A percentile compares a stretch with the other conserved stretches of the same genome.
phyloP scores from a whole-genome alignment of 2,329 filamentous ascomycete species.

The Xylariaceae sp. region DNA sequence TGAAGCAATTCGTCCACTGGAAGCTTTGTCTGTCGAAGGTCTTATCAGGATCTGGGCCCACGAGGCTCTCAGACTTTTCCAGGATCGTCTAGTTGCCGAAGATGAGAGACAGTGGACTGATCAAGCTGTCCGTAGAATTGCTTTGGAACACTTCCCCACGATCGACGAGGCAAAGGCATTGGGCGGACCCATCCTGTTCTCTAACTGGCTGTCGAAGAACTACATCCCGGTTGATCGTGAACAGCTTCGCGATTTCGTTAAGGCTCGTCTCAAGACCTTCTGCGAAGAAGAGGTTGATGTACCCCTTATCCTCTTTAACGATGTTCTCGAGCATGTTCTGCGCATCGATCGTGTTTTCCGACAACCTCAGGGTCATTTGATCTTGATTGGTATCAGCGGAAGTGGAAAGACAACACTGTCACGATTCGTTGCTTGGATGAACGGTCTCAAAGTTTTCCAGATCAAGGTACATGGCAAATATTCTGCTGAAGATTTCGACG shows the following conservation, averaged over 20 bases:
- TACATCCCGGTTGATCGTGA: conserved; percentile 96
- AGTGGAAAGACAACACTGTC: conserved; percentile 98
- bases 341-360: conserved; percentile 98
- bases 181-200: conserved; percentile 91
- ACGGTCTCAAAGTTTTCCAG: conserved; percentile 96
- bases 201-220: conserved; percentile 98
- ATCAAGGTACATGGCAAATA: conserved; percentile 99
- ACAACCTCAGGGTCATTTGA: conserved; percentile 95
- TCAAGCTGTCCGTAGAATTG: conserved; percentile 78
- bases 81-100: conserved; percentile 91
- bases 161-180: conserved; percentile 87
- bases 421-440: conserved; percentile 99
- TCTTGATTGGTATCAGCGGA: conserved; percentile 96
- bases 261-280: conserved; percentile 93
- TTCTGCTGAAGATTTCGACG: conserved; percentile 96
- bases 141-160: conserved; percentile 88
- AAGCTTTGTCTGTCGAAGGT: conserved; percentile 81
- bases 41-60: conserved; percentile 97
- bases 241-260: conserved; percentile 92
- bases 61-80: conserved; percentile 91
- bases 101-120: conserved; percentile 95
- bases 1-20: conserved; percentile 89
- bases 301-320: conserved; percentile 97
- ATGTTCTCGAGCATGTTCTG: conserved; percentile 94
- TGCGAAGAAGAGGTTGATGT: conserved; percentile 99